Percentiles rank a stretch among this genome's conserved stretches.
These are phyloP conservation scores for Xylaria sp. DNA, from an alignment of 2,329 filamentous ascomycete species.

Conservation along the genomic window DNA sequence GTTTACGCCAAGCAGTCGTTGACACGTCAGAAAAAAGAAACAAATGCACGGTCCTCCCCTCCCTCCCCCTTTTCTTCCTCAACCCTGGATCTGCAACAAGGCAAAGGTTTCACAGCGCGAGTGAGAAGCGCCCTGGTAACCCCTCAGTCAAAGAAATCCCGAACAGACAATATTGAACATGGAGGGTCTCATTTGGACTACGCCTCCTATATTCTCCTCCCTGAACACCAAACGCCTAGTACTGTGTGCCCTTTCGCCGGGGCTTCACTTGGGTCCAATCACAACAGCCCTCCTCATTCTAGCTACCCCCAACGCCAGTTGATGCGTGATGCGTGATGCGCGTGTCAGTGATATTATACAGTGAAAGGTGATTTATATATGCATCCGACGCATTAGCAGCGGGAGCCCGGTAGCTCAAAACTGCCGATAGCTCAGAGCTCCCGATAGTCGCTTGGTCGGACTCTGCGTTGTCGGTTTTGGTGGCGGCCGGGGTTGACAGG, in stretches of 20 bases:
- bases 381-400: not conserved
- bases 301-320: constrained; percentile 21
- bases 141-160: too few relatives aligned
- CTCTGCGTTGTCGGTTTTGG: constrained; percentile 71
- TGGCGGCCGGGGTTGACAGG: constrained; percentile 92
- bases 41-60: not conserved
- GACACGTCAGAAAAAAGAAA: not conserved
- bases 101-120: too few relatives aligned
- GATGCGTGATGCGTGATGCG: constrained; percentile 11
- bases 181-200: not conserved
- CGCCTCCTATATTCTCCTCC: not conserved
- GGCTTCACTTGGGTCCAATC: constrained; percentile 1
- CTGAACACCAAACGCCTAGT: not conserved
- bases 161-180: not conserved
- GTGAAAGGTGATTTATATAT: constrained; percentile 6
- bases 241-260: not conserved
- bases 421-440: constrained; percentile 57
- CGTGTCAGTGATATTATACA: constrained; percentile 18
- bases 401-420: not conserved
- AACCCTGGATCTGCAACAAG: too few relatives aligned
- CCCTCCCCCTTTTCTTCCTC: not conserved
- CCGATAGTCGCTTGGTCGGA: constrained; percentile 84
- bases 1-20: not conserved
- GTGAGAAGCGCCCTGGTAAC: too few relatives aligned
- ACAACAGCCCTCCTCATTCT: constrained; percentile 1